Evolutionary conservation across 2,329 filamentous ascomycete species (phyloP).

Genomic region (Phaeosphaeriaceae sp.): DNA sequence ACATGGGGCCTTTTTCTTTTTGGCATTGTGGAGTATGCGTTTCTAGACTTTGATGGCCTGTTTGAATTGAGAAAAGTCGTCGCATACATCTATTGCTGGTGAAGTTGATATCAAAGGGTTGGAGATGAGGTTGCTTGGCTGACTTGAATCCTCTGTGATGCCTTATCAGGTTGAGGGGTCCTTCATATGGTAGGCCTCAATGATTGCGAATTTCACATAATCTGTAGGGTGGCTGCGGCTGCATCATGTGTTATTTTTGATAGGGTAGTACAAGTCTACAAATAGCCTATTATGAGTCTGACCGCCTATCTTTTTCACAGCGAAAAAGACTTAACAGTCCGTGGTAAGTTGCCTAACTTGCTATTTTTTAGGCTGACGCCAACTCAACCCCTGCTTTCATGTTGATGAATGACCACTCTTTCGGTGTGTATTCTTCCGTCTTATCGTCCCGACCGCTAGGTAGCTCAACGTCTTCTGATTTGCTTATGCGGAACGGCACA

Average conservation of each 20-base stretch:
- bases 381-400: too few species aligned
- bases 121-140: not conserved
- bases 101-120: not conserved
- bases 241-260: not conserved
- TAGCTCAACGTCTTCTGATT: too few species aligned
- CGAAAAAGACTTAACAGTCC: too few species aligned
- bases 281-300: too few species aligned
- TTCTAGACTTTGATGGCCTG: slow-evolving; percentile 6
- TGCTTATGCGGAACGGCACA: too few species aligned
- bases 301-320: too few species aligned
- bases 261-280: not conserved
- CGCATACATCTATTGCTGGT: not conserved
- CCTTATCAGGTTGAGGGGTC: not conserved
- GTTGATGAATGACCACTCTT: too few species aligned
- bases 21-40: slow-evolving; percentile 11
- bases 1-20: slow-evolving; percentile 12
- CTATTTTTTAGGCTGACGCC: too few species aligned
- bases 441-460: too few species aligned
- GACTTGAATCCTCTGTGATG: not conserved
- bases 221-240: not conserved
- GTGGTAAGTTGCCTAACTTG: too few species aligned
- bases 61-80: not conserved
- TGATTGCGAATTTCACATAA: slow-evolving; percentile 1
- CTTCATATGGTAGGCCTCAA: not conserved
- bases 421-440: too few species aligned